Evolutionary conservation across 1,139 yeast genomes (phyloP), one percentile per base, ranked within the genome.

Genomic region (Geotrichum cucujoidarum): DNA sequence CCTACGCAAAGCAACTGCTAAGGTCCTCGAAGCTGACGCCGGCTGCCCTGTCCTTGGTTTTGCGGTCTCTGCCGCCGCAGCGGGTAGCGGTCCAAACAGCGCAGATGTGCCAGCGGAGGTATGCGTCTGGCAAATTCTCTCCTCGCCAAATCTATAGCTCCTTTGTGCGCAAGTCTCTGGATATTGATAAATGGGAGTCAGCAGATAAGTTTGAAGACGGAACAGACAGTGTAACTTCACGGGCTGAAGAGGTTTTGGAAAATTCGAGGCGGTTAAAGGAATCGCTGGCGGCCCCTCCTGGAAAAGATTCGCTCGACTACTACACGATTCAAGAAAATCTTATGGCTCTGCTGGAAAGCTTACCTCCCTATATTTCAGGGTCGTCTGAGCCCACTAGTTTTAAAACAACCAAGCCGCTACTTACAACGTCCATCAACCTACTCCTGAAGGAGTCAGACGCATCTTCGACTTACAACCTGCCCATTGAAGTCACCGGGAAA

Each of bases 261-360:
- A 43, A 38, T 17, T 47, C 51, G n/a, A 38, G 53, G 6, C 32
- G 31, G 21, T 25, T 50, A n/a, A 45, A 45, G 33, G 51, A 50
- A 33, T 41, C 45, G 1, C 31, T 50, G 14, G 51, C 51, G 7
- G 49, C 48, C 27, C 46, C 49, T 11, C 47, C 49, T 6, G 51
- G 46, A 18, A 43, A 46, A 14, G 47, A 50, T 22, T 34, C 42
- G 4, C 33, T 50, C 11, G 49, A 50, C 36, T 50, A 33, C 30
- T 18, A 43, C 14, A 20, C 20, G 25, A 47, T 50, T 13, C 44
- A 42, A 31, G 17, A 38, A 10, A 38, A 35, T 37, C 22, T 48
- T 11, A n/a, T 48, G 13, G 29, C 18, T n/a, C 37, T 48, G 3
- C 29, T 48, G 14, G 31, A 27, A 13, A 35, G 18, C 20, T 31